Evolutionary conservation across 495 filamentous ascomycete genomes (phyloP), one percentile per base, ranked within the genome.

Genomic region (Pseudoneurospora amorphoporcata): DNA sequence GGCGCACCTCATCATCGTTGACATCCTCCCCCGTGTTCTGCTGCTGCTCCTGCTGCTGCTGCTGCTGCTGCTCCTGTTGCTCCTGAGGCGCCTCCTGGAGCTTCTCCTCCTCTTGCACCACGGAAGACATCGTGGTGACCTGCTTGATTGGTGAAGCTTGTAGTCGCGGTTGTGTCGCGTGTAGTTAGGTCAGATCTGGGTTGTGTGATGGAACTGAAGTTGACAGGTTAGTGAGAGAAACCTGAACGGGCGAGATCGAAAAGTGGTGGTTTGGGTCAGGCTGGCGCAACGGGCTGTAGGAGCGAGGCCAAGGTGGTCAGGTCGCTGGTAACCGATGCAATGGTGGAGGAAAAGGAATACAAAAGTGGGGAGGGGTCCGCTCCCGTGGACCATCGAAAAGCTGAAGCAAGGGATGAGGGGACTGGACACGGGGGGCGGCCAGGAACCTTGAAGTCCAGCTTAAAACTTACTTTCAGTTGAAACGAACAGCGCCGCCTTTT

Each of bases 1-100:
- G 58, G 72, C 82, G 75, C 75, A 84, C 84, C 80, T 84, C 84
- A 61, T 84, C 84, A 61, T 85, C 84, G 70, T 83, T 84, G 39
- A 73, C 80, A 70, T 83, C 84, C 40, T 83, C 83, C 68, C 74
- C 79, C 29, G 83, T 78, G 61, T 75, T 69, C 37, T 81, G 80
- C 38, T 82, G 72, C 58, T 73, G 70, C 68, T 72, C 32, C 72
- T 79, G 16, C 32, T 71, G 41, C 39, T 71, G 32, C 32, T 19
- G 41, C 32, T 61, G 23, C 23, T 40, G 39, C 39, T 40, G 39
- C 39, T 40, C 53, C 23, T 61, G 53, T 71, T 53, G 41, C 32
- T 61, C 53, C 53, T 35, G 53, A 61, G 53, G 23, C 12, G 53
- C 79, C 16, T 79, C 77, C 53, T 74, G 76, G 23, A 75, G 74